A percentile compares a stretch with the other conserved stretches of the same genome.
Conservation (phyloP, 148 eudicot genomes). For the Nyssa sinensis region DNA sequence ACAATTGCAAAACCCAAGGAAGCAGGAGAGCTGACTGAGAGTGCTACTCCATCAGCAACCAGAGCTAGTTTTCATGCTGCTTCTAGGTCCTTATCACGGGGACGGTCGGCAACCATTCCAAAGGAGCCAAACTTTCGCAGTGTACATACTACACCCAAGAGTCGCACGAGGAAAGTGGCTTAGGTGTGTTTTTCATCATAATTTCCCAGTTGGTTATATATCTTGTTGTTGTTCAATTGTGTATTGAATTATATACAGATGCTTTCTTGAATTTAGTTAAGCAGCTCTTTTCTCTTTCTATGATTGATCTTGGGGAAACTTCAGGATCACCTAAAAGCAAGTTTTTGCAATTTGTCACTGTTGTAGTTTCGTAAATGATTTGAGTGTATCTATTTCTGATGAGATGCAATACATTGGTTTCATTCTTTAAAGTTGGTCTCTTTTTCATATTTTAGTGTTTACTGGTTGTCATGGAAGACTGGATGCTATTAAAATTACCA, state of each 20-base stretch:
- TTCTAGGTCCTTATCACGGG: constrained; percentile 24
- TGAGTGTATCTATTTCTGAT: not conserved
- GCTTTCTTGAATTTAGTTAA: not conserved
- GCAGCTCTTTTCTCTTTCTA: not conserved
- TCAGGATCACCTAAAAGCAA: too few species aligned
- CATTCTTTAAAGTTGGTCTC: too few species aligned
- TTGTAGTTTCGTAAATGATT: too few species aligned
- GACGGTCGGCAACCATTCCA: constrained; percentile 32
- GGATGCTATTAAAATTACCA: too few species aligned
- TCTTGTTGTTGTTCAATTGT: constrained; percentile 39
- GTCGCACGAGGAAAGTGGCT: constrained; percentile 31
- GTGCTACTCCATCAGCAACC: constrained; percentile 7
- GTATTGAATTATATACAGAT: constrained; percentile 42
- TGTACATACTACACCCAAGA: too few species aligned
- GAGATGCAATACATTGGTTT: not conserved
- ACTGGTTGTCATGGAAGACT: too few species aligned
- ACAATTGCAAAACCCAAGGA: constrained; percentile 15
- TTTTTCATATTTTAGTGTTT: too few species aligned
- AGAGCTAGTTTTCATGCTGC: too few species aligned
- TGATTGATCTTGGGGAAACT: not conserved
- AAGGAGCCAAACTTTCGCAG: too few species aligned
- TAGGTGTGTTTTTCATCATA: constrained; percentile 3
- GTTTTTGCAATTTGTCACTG: too few species aligned
- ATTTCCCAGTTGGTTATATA: not conserved
- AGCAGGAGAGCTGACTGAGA: constrained; percentile 18